Percentiles rank a stretch among this genome's conserved stretches.
Evolutionary conservation across 2,329 filamentous ascomycete genomes (phyloP).

Genomic region (Annulohypoxylon truncatum): DNA sequence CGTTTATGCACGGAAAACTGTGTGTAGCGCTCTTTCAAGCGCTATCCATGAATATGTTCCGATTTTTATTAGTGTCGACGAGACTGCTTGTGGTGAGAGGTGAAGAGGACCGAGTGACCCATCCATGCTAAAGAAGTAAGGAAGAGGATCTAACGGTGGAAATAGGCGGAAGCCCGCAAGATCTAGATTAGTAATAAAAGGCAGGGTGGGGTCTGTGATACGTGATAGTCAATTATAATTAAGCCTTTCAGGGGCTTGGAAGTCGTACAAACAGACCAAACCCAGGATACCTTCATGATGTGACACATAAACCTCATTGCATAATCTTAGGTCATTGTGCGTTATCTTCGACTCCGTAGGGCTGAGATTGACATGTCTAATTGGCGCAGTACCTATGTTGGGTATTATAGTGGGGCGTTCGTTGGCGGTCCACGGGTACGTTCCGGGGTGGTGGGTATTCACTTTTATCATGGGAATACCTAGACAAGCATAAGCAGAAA

Average conservation of each 20-base stretch:
- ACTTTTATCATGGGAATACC: slow-evolving; percentile 2
- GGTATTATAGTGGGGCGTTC: slow-evolving; percentile 16
- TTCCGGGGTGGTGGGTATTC: background rate
- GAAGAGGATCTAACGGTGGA: background rate
- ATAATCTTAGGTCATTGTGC: slow-evolving; percentile 22
- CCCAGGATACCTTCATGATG: slow-evolving; percentile 12
- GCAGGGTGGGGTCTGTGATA: slow-evolving; percentile 13
- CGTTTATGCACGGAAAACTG: background rate
- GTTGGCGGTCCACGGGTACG: background rate
- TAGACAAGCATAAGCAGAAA: slow-evolving; percentile 20
- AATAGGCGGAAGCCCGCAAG: background rate
- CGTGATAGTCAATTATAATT: slow-evolving; percentile 3
- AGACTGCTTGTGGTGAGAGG: background rate
- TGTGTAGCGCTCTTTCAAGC: background rate
- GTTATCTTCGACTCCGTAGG: slow-evolving; percentile 12
- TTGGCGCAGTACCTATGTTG: background rate
- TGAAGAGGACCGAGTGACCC: background rate
- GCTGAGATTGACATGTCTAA: slow-evolving; percentile 3
- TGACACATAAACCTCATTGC: slow-evolving; percentile 27
- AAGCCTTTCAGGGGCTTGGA: background rate
- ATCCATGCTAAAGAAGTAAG: background rate
- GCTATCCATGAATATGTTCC: background rate
- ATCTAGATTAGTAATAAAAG: slow-evolving; percentile 22
- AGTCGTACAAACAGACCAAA: slow-evolving; percentile 6
- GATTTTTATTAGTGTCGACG: background rate